phyloP scores from a whole-genome alignment of 1,284 basidiomycete genomes.

The Cryptococcus sp. region DNA sequence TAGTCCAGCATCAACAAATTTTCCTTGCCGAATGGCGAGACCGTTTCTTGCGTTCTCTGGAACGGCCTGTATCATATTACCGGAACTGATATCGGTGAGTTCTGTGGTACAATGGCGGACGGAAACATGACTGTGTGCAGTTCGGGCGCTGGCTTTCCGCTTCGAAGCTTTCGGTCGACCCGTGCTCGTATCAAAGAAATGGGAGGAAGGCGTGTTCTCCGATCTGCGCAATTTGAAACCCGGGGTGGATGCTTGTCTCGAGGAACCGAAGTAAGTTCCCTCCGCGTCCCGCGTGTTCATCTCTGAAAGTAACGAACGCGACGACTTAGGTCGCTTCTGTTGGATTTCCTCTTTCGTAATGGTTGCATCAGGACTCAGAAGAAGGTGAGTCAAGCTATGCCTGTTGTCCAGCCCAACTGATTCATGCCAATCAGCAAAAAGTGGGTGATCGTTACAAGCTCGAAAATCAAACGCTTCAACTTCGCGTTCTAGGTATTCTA shows the following conservation, averaged over 20 bases:
- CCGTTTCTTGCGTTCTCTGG: conserved; percentile 87
- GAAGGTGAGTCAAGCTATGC: conserved; percentile 63
- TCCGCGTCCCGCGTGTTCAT: too few species aligned
- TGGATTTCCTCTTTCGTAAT: conserved; percentile 89
- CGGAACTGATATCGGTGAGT: conserved; percentile 64
- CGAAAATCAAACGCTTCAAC: too few species aligned
- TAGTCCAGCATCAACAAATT: conserved; percentile 72
- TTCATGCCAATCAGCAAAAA: conserved; percentile 31
- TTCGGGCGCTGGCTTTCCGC: conserved; percentile 81
- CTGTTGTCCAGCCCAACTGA: background rate
- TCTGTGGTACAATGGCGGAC: background rate
- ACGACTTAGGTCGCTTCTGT: conserved; percentile 57
- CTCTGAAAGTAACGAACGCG: background rate
- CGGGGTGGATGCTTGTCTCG: conserved; percentile 81
- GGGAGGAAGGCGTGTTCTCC: conserved; percentile 86
- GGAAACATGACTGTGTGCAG: conserved; percentile 41
- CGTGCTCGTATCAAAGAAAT: conserved; percentile 48
- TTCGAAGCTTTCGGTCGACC: conserved; percentile 76
- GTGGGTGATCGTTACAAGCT: conserved; percentile 13
- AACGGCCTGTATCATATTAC: conserved; percentile 86
- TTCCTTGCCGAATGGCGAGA: conserved; percentile 77
- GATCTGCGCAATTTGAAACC: conserved; percentile 89
- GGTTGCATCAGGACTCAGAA: conserved; percentile 94
- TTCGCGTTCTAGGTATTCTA: conserved; percentile 61
- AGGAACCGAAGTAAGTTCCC: conserved; percentile 75